Percentiles rank a stretch among this genome's conserved stretches.
These are phyloP conservation scores for Vitis riparia DNA, from an alignment of 164 flowering plant species.

Conservation along the genomic window DNA sequence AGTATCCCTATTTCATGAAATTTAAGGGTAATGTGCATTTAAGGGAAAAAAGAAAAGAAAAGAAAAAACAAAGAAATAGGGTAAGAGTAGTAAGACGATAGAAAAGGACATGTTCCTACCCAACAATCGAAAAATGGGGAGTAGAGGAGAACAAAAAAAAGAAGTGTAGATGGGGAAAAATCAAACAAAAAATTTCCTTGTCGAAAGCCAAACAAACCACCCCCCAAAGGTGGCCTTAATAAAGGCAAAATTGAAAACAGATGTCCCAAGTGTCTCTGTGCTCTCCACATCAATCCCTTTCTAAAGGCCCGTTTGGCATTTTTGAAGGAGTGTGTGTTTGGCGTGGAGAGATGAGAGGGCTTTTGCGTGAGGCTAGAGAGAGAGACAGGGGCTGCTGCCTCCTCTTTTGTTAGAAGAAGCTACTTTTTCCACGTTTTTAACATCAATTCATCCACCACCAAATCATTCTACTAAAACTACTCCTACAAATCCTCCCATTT, in stretches of 20 bases:
- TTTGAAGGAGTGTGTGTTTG: background rate
- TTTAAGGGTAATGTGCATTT: no score
- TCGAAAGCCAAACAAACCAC: background rate
- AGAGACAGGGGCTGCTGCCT: no score
- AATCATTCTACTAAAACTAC: background rate
- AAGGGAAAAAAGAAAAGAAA: no score
- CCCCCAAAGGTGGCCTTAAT: background rate
- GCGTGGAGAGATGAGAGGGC: background rate
- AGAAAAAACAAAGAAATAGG: no score
- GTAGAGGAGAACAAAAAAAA: no score
- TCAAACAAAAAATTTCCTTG: background rate
- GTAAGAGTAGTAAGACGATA: no score
- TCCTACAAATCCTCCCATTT: background rate
- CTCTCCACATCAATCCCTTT: slow-evolving; percentile 1
- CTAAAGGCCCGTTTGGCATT: no score
- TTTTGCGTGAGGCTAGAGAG: no score
- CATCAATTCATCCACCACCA: background rate
- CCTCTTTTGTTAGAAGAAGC: no score
- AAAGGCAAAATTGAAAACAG: background rate
- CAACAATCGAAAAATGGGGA: no score
- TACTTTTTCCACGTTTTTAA: slow-evolving; percentile 1
- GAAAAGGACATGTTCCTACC: no score
- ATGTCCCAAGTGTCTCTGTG: background rate
- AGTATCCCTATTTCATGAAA: no score
- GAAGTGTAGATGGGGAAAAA: background rate